Conservation (phyloP, 2,329 filamentous ascomycete genomes). For the Westerdykella ornata region DNA sequence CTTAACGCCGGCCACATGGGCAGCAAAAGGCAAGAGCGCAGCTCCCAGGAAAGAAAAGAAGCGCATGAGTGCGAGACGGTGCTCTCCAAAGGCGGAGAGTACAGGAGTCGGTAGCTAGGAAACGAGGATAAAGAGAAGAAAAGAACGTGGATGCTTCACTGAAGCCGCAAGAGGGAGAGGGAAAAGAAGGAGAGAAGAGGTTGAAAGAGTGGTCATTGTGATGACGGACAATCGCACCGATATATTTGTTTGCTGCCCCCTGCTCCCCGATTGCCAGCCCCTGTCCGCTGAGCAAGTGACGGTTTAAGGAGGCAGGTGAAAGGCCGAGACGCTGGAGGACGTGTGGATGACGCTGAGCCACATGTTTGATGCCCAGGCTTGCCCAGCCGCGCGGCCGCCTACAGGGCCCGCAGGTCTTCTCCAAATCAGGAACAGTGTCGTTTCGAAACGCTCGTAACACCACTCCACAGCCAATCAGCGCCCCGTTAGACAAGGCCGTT, state of each 20-base stretch:
- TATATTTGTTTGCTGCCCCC: neutral
- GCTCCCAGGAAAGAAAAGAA: slow-evolving; percentile 28
- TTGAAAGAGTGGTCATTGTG: slow-evolving; percentile 10
- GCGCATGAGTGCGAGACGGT: slow-evolving; percentile 26
- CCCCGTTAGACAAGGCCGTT: neutral
- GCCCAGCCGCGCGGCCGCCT: too few species aligned
- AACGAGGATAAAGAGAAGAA: slow-evolving; percentile 11
- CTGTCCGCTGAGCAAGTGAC: too few species aligned
- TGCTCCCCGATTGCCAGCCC: neutral
- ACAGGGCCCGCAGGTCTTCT: neutral
- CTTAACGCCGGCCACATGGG: slow-evolving; percentile 24
- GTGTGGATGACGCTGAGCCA: too few species aligned
- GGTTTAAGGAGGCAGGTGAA: too few species aligned
- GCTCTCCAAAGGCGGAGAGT: slow-evolving; percentile 6
- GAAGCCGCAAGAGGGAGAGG: slow-evolving; percentile 17
- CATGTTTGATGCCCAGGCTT: too few species aligned
- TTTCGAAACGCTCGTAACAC: slow-evolving; percentile 21
- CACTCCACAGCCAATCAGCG: slow-evolving; percentile 13
- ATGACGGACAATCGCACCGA: too few species aligned
- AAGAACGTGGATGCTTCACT: slow-evolving; percentile 19
- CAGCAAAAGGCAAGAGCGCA: slow-evolving; percentile 30
- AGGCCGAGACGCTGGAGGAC: too few species aligned
- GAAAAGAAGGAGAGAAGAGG: slow-evolving; percentile 10
- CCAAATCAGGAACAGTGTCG: slow-evolving; percentile 10
- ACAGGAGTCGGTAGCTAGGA: slow-evolving; percentile 7